Base-by-base conservation (phyloP, 1,284 basidiomycete species). In the Cerioporus squamosus region DNA sequence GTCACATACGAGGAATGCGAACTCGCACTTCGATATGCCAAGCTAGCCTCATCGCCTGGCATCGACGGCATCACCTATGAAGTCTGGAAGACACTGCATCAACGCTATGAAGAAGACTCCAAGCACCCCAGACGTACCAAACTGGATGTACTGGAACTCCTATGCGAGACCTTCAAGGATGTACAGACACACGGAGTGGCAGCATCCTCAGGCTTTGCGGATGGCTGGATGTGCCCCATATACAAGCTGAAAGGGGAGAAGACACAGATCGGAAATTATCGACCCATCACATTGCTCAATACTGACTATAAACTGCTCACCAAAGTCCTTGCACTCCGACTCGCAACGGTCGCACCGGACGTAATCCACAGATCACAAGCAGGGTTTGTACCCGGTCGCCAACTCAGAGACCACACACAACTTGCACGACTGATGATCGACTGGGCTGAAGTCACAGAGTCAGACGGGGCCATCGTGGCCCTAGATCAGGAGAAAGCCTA, bases 221-320 rank as follows among this genome's bases (percentile, higher is more conserved):
- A 66, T 1, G 75, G 75, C 2, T 74, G 74, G 71, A 71, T 77
- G 63, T 70, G 69, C 55, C 74, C 70, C 0, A 55, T 76, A 4
- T 74, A 70, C 46, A 77, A 77, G 52, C 29, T 29, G 29, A 69
- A 69, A 17, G 59, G 59, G 0, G 68, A 72, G 10, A 31, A 39
- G 7, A 53, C 48, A 0, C 55, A 67, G 1, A 68, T 74, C 0
- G 60, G 56, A 0, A 75, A 75, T 59, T 75, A 76, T 57, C 53
- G 71, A 0, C 74, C 74, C 0, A 74, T 76, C 12, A 73, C 71
- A 0, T 60, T 74, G 0, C 69, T 75, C 0, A 75, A 75, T 59
- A 58, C 68, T 0, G 72, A 75, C 57, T 74, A 74, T 50, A 74
- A 74, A 55, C 29, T 71, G 1, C 51, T 67, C 31, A 71, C 67